Evolutionary conservation across 2,329 filamentous ascomycete species (phyloP), one percentile per base, ranked within the genome.

Genomic region (Cladobotryum mycophilum): DNA sequence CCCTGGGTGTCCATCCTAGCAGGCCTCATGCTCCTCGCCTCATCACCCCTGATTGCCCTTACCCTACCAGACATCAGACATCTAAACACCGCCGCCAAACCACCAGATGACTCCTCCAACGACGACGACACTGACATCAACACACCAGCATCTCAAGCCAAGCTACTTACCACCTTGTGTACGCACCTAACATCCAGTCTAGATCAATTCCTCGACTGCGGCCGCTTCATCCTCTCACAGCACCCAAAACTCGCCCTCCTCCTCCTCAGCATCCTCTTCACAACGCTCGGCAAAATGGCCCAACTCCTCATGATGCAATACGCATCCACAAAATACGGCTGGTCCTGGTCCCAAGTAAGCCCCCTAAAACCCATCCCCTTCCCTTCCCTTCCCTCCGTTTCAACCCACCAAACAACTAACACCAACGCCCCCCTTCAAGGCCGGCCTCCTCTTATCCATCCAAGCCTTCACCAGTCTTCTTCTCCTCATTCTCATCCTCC

Each of bases 231-330:
- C 17, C 41, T 50, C 15, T 50, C 15, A 14, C 13, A 41, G 5
- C 33, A 50, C 35, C 37, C 22, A 13, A 36, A 14, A 12, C 42
- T 50, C 6, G 48, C 34, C 5, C 22, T 41, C 4, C 18, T 51
- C 5, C 44, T 51, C n/a, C n/a, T 47, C 20, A 52, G 48, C 7
- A 34, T 55, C 17, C 22, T 55, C 1, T 25, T 48, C 25, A 53
- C 53, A 9, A 52, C 49, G 2, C 47, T 59, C n/a, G 36, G 49
- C 7, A 43, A 45, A 4, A 51, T 41, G 12, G 51, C 49, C 14
- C 51, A 50, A 7, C 51, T 53, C 20, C 48, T 58, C 18, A 36
- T 56, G 17, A 41, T 58, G 7, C 53, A 54, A 11, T 54, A 54
- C 20, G 47, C 55, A 20, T 56, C 52, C 6, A 56, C 52, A 25